Evolutionary conservation across 2,329 filamentous ascomycete species (phyloP), one percentile per base, ranked within the genome.

Genomic region (Fusarium albosuccineum): DNA sequence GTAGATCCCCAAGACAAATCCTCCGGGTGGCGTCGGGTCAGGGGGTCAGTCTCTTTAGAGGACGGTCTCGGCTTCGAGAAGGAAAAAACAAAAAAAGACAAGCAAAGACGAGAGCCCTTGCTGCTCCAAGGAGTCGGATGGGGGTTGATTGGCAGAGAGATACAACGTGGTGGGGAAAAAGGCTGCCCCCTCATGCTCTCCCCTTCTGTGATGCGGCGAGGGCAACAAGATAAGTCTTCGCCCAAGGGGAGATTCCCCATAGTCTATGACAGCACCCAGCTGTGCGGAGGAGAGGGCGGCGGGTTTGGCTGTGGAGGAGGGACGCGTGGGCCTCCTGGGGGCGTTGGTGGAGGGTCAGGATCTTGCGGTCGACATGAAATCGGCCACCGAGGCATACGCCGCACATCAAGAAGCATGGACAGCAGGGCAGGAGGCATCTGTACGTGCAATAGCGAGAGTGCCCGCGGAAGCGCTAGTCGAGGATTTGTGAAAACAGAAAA

Each of bases 201-300:
- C 33, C 33, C 33, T 33, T 42, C 33, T 29, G 48, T 17, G 46
- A 50, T 26, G 45, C 27, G 45, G 30, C 13, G 29, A 27, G 26
- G 26, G 27, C 42, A 46, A 27, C 26, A 46, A 46, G 17, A 10
- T 16, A 46, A n/a, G 6, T 29, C 9, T 16, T 46, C 42, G 29
- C 42, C 42, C 29, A 54, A 22, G 42, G 13, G 9, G 34, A 3
- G 9, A 41, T 51, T 9, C 17, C 30, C 29, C 36, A 46, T 27
- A 55, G 17, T 6, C 36, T 30, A 49, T 40, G 16, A 40, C 13
- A 40, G 30, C 26, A 11, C 27, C 60, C 62, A 70, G 34, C 49
- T 63, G 49, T 74, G 70, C 40, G 73, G 73, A 61, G 73, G 73
- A 56, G 69, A 75, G 1, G 73, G 73, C 40, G 73, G 73, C 59